phyloP scores from a whole-genome alignment of 371 early-diverging fungal species.

The Coemansia sp. region DNA sequence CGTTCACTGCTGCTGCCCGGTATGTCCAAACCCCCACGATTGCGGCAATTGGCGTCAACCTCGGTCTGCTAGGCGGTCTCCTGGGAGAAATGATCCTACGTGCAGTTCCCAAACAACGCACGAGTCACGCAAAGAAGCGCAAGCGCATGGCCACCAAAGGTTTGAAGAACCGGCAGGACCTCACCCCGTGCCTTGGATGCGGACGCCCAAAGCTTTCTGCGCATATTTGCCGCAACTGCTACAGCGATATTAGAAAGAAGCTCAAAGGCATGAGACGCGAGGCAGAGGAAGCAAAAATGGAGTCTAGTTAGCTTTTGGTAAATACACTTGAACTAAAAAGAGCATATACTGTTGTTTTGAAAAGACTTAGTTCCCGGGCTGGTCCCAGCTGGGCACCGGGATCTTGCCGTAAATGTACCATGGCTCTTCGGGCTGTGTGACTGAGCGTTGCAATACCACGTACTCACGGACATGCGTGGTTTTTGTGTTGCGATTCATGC shows the following conservation, averaged over 20 bases:
- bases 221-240: slow-evolving; percentile 76
- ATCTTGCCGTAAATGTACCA: slow-evolving; percentile 75
- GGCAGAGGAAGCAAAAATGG: neutral
- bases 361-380: slow-evolving; percentile 10
- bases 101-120: slow-evolving; percentile 85
- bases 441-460: slow-evolving; percentile 61
- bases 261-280: slow-evolving; percentile 38
- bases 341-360: no score
- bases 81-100: slow-evolving; percentile 57
- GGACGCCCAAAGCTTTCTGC: slow-evolving; percentile 71
- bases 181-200: slow-evolving; percentile 71
- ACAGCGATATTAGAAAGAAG: slow-evolving; percentile 58
- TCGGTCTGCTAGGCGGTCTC: slow-evolving; percentile 41
- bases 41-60: slow-evolving; percentile 20
- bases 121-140: slow-evolving; percentile 82
- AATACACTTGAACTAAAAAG: neutral
- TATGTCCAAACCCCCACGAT: slow-evolving; percentile 15
- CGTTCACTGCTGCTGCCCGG: slow-evolving; percentile 9
- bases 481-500: slow-evolving; percentile 32
- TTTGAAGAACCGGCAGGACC: slow-evolving; percentile 69
- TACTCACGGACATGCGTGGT: slow-evolving; percentile 14
- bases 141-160: slow-evolving; percentile 82
- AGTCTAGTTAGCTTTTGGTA: neutral
- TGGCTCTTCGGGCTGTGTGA: slow-evolving; percentile 62
- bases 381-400: slow-evolving; percentile 54